Base-by-base conservation (phyloP, 257 asterid species). In the Solanum chmielewskii region DNA sequence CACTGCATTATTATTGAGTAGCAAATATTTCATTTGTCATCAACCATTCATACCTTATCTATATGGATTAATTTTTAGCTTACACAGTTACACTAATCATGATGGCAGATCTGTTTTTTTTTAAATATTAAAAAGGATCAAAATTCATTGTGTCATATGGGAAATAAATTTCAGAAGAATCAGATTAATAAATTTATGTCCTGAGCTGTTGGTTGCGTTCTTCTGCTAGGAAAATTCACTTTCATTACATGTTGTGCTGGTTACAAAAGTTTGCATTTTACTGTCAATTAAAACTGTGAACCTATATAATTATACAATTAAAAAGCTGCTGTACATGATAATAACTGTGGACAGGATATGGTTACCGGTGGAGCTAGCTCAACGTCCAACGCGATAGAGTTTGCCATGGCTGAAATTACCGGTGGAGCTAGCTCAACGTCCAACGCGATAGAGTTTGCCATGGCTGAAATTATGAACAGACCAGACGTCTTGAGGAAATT, bases 341-440 rank as follows among this genome's bases (percentile, higher is more conserved):
- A 62, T 37, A 64, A 60, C 52, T 47, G 20, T 39, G 71, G 56
- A 45, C 88, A 94, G 96, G 98, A 94, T 68, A 93, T 95, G 97
- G 93, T 31, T 31, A 31, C 33, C 33, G 33, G 33, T 31, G 97
- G 98, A n/a, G 93, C 94, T 1, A 96, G 94, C 62, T 93, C 98
- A 16, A 93, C 96, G 20, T 89, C 98, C 13, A 96, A 91, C 88
- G 33, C 94, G 0, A 52, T 94, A 9, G 98, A 94, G 69, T 96
- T 68, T 41, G 94, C 97, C 44, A 52, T 96, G 87, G 94, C 98
- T 0, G 96, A 96, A 85, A 87, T 96, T 86, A 91, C 33, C 33
- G 33, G 33, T 31, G 97, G 98, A n/a, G 93, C 94, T 1, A 96
- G 94, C 62, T 93, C 98, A 16, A 93, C 96, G 20, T 89, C 98